Percentiles rank a stretch among this genome's conserved stretches.
Evolutionary conservation across 768 basidiomycete genomes (phyloP).

Genomic region (Boletus rubropictus): DNA sequence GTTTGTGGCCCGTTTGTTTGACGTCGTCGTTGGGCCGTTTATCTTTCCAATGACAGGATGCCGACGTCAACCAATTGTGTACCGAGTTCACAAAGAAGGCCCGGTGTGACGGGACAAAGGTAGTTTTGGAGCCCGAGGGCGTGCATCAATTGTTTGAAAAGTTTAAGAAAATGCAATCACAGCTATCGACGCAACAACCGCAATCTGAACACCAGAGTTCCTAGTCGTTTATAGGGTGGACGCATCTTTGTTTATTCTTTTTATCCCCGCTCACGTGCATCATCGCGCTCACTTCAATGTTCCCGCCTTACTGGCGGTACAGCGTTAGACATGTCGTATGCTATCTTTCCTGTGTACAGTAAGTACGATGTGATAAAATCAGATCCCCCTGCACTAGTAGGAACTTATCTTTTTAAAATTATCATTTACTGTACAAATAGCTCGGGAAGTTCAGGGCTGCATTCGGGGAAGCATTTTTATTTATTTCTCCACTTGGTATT

Average conservation of each 20-base stretch:
- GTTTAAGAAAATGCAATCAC: conserved; percentile 28
- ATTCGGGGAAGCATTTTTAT: no score
- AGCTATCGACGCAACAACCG: conserved; percentile 6
- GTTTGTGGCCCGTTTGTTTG: conserved; percentile 36
- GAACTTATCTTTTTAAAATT: background rate
- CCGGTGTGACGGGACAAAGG: conserved; percentile 77
- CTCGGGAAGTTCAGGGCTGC: no score
- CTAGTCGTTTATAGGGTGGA: background rate
- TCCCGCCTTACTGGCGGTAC: background rate
- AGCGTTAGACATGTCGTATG: background rate
- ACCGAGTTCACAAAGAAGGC: conserved; percentile 77
- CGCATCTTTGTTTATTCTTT: conserved; percentile 14
- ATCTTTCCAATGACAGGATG: conserved; percentile 41
- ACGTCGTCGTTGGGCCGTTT: background rate
- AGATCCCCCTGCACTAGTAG: background rate
- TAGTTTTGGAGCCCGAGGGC: conserved; percentile 57
- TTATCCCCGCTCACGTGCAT: conserved; percentile 16
- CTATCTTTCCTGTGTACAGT: background rate
- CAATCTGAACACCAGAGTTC: conserved; percentile 11
- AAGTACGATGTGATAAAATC: background rate
- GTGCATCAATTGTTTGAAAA: conserved; percentile 41
- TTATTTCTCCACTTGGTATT: no score
- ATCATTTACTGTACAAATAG: no score
- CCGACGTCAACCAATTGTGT: conserved; percentile 76
- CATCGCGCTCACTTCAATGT: conserved; percentile 3